Evolutionary conservation across 2,329 filamentous ascomycete genomes (phyloP).

Genomic region (Trichoderma arundinaceum): DNA sequence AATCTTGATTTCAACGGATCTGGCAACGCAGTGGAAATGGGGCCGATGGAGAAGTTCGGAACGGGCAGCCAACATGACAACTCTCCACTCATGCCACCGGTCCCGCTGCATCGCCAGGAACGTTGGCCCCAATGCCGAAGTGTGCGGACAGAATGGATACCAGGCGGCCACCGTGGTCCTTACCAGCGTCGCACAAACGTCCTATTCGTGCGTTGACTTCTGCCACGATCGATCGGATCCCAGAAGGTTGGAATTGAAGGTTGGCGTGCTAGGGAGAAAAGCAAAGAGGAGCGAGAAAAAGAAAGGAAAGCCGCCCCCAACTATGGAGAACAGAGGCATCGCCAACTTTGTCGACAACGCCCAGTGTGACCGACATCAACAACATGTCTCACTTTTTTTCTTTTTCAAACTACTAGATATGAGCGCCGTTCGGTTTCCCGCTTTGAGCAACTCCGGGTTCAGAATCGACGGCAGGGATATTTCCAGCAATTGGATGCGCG

Average conservation of each 20-base stretch:
- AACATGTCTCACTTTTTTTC: not conserved
- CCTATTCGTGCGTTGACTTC: constrained; percentile 28
- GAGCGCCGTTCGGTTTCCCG: constrained; percentile 33
- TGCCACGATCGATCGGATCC: constrained; percentile 31
- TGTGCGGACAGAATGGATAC: constrained; percentile 29
- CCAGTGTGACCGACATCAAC: not conserved
- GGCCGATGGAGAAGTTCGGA: constrained; percentile 31
- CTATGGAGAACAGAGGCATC: not conserved
- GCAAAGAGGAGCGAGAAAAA: not conserved
- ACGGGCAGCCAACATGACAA: constrained; percentile 28
- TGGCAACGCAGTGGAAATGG: constrained; percentile 32
- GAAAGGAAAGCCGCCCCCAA: not conserved
- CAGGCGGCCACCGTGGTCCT: constrained; percentile 24
- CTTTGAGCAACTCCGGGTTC: constrained; percentile 34
- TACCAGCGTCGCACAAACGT: constrained; percentile 24
- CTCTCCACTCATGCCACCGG: constrained; percentile 30
- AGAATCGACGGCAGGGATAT: constrained; percentile 27
- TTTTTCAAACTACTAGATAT: too few relatives aligned
- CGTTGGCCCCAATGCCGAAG: constrained; percentile 30
- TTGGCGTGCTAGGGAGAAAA: constrained; percentile 1
- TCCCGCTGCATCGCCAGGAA: constrained; percentile 33
- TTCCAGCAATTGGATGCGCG: constrained; percentile 2
- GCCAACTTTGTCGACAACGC: not conserved
- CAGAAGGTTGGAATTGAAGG: constrained; percentile 28
- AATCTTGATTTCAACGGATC: constrained; percentile 30